Percentiles rank a stretch among this genome's conserved stretches.
phyloP scores from a whole-genome alignment of 2,329 filamentous ascomycete species.

The Arthrocladium fulminans region DNA sequence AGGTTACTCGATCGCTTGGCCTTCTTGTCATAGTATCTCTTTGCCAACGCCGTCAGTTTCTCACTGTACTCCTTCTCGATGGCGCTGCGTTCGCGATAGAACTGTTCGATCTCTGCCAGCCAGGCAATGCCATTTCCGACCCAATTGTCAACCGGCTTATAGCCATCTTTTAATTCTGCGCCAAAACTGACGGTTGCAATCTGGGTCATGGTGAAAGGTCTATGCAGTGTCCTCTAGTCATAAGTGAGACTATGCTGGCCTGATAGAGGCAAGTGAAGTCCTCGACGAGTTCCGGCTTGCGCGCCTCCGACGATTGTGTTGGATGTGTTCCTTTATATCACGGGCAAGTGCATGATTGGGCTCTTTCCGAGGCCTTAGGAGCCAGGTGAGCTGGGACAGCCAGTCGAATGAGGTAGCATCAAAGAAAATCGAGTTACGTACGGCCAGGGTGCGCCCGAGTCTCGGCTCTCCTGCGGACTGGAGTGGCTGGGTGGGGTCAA shows the following conservation, averaged over 20 bases:
- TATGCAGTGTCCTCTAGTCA: not conserved
- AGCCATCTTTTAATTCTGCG: conserved; percentile 94
- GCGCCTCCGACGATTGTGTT: not conserved
- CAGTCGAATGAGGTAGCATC: conserved; percentile 2
- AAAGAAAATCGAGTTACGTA: conserved; percentile 4
- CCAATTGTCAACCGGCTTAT: conserved; percentile 91
- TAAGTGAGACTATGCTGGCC: not conserved
- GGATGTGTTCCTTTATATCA: not conserved
- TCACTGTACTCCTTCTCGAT: conserved; percentile 96
- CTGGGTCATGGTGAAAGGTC: conserved; percentile 19
- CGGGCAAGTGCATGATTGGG: not conserved
- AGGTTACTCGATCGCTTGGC: conserved; percentile 75
- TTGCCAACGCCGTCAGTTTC: conserved; percentile 77
- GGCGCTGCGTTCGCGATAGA: conserved; percentile 85
- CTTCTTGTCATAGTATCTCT: conserved; percentile 98
- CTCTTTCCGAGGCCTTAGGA: not conserved
- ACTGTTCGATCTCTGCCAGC: conserved; percentile 94
- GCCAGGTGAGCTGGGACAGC: not conserved
- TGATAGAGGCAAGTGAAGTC: not conserved
- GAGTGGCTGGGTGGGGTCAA: too few relatives aligned
- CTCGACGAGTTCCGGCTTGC: not conserved
- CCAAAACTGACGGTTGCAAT: conserved; percentile 52
- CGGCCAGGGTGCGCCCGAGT: not conserved
- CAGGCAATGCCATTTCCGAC: conserved; percentile 73
- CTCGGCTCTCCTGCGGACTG: not conserved